Percentiles rank a stretch among this genome's conserved stretches.
Evolutionary conservation across 306 rosid species (phyloP).

Genomic region (Leucaena leucocephala): DNA sequence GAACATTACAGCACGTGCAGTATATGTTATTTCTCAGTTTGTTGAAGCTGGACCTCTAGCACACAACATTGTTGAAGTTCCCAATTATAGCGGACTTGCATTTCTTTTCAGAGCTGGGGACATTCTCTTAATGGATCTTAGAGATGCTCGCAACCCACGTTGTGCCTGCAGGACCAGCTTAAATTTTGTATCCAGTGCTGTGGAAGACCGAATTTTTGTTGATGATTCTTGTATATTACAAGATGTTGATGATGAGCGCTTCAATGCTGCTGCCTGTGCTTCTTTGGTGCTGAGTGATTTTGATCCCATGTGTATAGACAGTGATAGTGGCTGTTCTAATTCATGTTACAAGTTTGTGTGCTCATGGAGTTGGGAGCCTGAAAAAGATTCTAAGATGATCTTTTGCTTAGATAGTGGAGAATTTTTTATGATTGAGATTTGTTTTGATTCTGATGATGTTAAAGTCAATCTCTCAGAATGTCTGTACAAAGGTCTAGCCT

Average conservation of each 20-base stretch:
- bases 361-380: constrained; percentile 97
- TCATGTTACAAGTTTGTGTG: constrained; percentile 64
- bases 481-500: constrained; percentile 77
- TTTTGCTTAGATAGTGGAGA: constrained; percentile 84
- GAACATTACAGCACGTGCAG: constrained; percentile 61
- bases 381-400: constrained; percentile 65
- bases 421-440: constrained; percentile 75
- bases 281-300: constrained; percentile 76
- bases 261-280: constrained; percentile 91
- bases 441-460: constrained; percentile 57
- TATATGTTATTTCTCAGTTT: constrained; percentile 62
- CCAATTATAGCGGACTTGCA: constrained; percentile 76
- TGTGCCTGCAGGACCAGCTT: constrained; percentile 71
- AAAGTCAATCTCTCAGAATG: constrained; percentile 81
- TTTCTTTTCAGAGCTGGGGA: constrained; percentile 87
- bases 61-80: constrained; percentile 79
- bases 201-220: constrained; percentile 70
- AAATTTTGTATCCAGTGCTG: constrained; percentile 58
- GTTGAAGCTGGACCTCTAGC: constrained; percentile 81
- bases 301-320: constrained; percentile 96
- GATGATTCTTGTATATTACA: constrained; percentile 79
- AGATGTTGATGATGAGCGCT: constrained; percentile 84
- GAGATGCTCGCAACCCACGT: constrained; percentile 67
- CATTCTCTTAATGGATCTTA: constrained; percentile 84
- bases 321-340: constrained; percentile 57